These are phyloP conservation scores for Pseudocercospora musae DNA, from an alignment of 2,329 filamentous ascomycete species.

Conservation along the genomic window DNA sequence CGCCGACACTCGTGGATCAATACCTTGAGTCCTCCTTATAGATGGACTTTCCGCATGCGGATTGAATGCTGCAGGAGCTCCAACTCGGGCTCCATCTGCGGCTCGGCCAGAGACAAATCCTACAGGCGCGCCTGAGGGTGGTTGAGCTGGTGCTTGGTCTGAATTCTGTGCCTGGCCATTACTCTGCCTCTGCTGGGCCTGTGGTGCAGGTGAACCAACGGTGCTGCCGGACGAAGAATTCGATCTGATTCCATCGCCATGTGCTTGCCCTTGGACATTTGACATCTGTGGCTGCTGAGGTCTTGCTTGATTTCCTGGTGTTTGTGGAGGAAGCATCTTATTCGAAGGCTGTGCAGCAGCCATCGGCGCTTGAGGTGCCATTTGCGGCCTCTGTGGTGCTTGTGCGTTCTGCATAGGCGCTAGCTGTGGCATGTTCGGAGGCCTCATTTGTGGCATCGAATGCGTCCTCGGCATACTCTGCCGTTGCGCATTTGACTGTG, in stretches of 20 bases:
- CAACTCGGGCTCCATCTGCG: conserved; percentile 33
- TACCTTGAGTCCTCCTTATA: conserved; percentile 81
- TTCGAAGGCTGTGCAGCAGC: conserved; percentile 23
- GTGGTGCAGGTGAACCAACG: conserved; percentile 28
- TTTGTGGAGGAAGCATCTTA: conserved; percentile 30
- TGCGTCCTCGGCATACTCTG: conserved; percentile 30
- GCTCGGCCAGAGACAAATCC: conserved; percentile 48
- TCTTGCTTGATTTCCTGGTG: conserved; percentile 29
- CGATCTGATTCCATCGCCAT: conserved; percentile 27
- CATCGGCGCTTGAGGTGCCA: conserved; percentile 20
- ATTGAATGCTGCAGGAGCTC: conserved; percentile 42
- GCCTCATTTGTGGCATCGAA: conserved; percentile 33
- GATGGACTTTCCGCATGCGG: conserved; percentile 61
- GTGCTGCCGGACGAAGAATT: conserved; percentile 32
- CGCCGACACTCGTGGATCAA: conserved; percentile 75
- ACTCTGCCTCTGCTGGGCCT: conserved; percentile 25
- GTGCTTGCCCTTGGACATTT: conserved; percentile 12
- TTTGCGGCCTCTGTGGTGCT: conserved; percentile 26
- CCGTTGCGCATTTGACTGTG: conserved; percentile 21
- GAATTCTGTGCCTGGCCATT: conserved; percentile 8
- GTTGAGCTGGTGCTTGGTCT: conserved; percentile 20
- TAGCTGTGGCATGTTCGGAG: conserved; percentile 29
- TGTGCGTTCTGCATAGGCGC: conserved; percentile 23
- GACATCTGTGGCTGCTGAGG: conserved; percentile 19
- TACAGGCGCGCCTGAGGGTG: conserved; percentile 35